Base-by-base conservation (phyloP, 148 eudicot species). In the Nyssa sinensis region DNA sequence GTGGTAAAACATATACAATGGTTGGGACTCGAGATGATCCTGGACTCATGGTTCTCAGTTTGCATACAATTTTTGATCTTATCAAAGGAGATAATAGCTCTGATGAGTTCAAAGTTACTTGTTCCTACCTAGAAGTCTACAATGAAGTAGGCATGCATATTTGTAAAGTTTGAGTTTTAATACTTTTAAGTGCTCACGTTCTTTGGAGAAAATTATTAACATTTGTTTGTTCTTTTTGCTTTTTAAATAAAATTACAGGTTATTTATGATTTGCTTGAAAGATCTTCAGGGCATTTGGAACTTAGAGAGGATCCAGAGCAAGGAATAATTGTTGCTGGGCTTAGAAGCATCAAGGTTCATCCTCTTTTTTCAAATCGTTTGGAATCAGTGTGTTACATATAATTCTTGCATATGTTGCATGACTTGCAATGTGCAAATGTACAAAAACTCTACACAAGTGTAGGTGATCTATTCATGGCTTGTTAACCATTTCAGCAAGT, bases 221-320 rank as follows among this genome's bases (percentile, higher is more conserved):
- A 51, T 60, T 58, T 66, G 55, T 67, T 33, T 83, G 64, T 65
- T 49, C 16, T n/a, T n/a, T n/a, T n/a, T n/a, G n/a, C n/a, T n/a
- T n/a, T n/a, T n/a, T n/a, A n/a, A n/a, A n/a, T 47, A 31, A 75
- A 69, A 35, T 49, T 78, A 71, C 86, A 92, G 97, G 94, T 92
- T 74, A 92, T 92, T 70, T 92, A 92, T 82, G 97, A 92, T 87
- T 85, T 92, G 82, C 97, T 92, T 78, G 97, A 89, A 81, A 92
- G 85, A 77, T 86, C 92, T 60, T 92, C 94, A 17, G 92, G 97
- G 70, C 91, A 92, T 79, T 81, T 92, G 84, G 97, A 90, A 75
- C 94, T 90, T 64, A 79, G 94, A 88, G 97, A 92, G 82, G 94
- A 92, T 71, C 97, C 94, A 0, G 88, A 86, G 80, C 86, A 86